These are phyloP conservation scores for Thinopyrum elongatum DNA, from an alignment of 176 grass and related monocot genomes.

Conservation along the genomic window DNA sequence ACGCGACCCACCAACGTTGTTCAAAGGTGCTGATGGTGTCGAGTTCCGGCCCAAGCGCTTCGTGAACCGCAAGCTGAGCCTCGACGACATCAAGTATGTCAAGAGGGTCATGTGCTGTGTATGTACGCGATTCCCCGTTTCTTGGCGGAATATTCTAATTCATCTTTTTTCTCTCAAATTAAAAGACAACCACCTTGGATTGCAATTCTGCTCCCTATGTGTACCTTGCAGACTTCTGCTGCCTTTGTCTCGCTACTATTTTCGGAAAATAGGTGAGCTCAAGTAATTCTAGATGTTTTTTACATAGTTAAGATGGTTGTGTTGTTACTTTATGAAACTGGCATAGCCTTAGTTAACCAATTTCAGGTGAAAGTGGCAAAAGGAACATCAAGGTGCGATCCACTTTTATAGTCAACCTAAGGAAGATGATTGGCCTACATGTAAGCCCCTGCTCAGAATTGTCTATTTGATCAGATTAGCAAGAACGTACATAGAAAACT, in stretches of 20 bases:
- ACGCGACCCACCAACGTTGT: constrained; percentile 42
- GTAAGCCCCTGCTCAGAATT: constrained; percentile 20
- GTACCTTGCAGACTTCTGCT: constrained; percentile 52
- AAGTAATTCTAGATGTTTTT: background rate
- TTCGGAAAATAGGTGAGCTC: constrained; percentile 46
- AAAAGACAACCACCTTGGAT: background rate
- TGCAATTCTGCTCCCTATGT: too few species aligned
- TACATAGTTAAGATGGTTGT: background rate
- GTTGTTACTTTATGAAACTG: background rate
- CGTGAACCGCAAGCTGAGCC: constrained; percentile 57
- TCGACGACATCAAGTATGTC: constrained; percentile 71
- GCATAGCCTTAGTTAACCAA: background rate
- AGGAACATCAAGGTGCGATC: constrained; percentile 52
- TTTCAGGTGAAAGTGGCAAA: constrained; percentile 35
- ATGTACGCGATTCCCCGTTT: background rate
- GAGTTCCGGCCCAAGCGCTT: constrained; percentile 56
- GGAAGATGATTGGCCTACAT: constrained; percentile 55
- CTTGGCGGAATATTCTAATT: background rate
- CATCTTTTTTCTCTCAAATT: background rate
- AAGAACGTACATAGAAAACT: background rate
- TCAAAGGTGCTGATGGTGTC: constrained; percentile 51
- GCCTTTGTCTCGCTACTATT: constrained; percentile 63
- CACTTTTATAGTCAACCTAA: constrained; percentile 62
- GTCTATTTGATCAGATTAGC: background rate
- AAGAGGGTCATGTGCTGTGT: constrained; percentile 72